Percentiles rank a stretch among this genome's conserved stretches.
Conservation (phyloP, 768 basidiomycete species). For the Hebeloma cylindrosporum region DNA sequence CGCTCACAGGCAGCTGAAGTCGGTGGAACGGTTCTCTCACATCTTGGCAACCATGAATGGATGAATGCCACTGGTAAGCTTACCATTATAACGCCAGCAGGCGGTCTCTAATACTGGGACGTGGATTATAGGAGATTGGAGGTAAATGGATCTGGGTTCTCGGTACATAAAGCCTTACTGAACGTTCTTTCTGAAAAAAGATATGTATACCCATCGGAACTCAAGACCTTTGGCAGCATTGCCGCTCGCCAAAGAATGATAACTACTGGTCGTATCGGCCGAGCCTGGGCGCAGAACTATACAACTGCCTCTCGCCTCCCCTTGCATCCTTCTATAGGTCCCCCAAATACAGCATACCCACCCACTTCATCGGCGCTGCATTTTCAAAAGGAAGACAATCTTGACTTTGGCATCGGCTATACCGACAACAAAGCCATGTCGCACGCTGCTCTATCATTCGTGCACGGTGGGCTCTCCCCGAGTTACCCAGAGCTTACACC, state of each 20-base stretch:
- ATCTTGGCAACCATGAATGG: slow-evolving; percentile 95
- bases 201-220: slow-evolving; percentile 83
- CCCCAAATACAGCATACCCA: slow-evolving; percentile 64
- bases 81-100: slow-evolving; percentile 1
- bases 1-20: slow-evolving; percentile 66
- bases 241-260: slow-evolving; percentile 71
- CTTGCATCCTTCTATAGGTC: slow-evolving; percentile 67
- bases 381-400: slow-evolving; percentile 31
- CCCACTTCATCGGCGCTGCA: slow-evolving; percentile 27
- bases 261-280: slow-evolving; percentile 73
- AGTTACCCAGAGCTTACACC: slow-evolving; percentile 73
- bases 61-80: slow-evolving; percentile 82
- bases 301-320: slow-evolving; percentile 80
- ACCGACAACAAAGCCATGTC: slow-evolving; percentile 50
- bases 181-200: slow-evolving; percentile 35
- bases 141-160: slow-evolving; percentile 30
- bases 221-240: slow-evolving; percentile 77
- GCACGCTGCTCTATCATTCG: slow-evolving; percentile 84
- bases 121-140: slow-evolving; percentile 72
- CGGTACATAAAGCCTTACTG: neutral
- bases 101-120: slow-evolving; percentile 1
- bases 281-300: slow-evolving; percentile 85
- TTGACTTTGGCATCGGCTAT: slow-evolving; percentile 12
- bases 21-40: slow-evolving; percentile 73
- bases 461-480: slow-evolving; percentile 89